phyloP scores from a whole-genome alignment of 805 yeast species.

The Kazachstania viticola region DNA sequence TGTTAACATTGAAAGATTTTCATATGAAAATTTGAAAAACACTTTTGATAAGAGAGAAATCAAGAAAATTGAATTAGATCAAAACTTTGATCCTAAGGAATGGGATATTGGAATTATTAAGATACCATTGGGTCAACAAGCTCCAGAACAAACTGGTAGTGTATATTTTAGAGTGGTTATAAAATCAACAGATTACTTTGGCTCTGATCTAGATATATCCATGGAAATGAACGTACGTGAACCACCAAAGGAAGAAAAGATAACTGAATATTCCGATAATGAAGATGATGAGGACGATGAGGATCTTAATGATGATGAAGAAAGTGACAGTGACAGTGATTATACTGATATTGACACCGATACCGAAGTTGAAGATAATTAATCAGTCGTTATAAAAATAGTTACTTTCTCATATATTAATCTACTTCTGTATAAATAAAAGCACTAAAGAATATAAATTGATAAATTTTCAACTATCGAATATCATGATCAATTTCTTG shows the following conservation, averaged over 20 bases:
- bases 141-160: constrained; percentile 62
- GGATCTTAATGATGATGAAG: constrained; percentile 54
- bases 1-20: constrained; percentile 16
- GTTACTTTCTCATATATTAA: too few species aligned
- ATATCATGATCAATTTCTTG: too few species aligned
- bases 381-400: too few species aligned
- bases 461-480: too few species aligned
- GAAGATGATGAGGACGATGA: constrained; percentile 38
- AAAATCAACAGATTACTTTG: constrained; percentile 69
- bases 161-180: constrained; percentile 60
- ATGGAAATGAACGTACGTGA: constrained; percentile 58
- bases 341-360: constrained; percentile 28
- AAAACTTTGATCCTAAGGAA: constrained; percentile 27
- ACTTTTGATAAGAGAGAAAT: constrained; percentile 22
- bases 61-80: constrained; percentile 26
- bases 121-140: constrained; percentile 58
- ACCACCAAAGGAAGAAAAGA: constrained; percentile 40
- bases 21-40: constrained; percentile 18
- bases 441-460: too few species aligned
- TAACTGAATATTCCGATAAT: constrained; percentile 49
- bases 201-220: constrained; percentile 66
- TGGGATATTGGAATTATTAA: constrained; percentile 59
- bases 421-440: too few species aligned
- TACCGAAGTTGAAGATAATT: constrained; percentile 25
- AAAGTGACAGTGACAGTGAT: constrained; percentile 28